phyloP scores from a whole-genome alignment of 495 filamentous ascomycete species.

The Penicillium bovifimosum region DNA sequence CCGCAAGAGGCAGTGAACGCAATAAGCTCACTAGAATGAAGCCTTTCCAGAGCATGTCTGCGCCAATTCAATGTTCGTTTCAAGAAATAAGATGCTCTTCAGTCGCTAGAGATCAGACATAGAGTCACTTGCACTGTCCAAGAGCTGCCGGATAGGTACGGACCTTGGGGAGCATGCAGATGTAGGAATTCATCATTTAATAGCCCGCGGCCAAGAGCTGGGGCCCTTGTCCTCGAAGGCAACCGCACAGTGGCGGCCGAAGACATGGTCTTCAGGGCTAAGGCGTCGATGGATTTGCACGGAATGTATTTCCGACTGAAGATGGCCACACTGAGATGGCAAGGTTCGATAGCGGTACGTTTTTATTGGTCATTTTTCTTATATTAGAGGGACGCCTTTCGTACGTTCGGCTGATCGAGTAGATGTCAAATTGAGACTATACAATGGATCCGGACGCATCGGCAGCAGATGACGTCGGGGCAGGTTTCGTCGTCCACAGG shows the following conservation, averaged over 20 bases:
- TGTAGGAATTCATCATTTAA: not conserved
- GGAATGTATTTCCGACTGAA: not conserved
- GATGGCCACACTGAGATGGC: not conserved
- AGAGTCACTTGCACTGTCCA: not conserved
- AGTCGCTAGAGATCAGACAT: not conserved
- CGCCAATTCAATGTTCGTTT: not conserved
- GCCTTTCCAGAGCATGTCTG: slow-evolving; percentile 8
- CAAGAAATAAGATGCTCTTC: not conserved
- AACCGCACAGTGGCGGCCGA: not conserved
- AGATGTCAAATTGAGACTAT: not conserved
- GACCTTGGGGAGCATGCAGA: not conserved
- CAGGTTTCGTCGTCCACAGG: not conserved
- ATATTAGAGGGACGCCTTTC: not conserved
- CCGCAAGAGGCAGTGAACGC: slow-evolving; percentile 13
- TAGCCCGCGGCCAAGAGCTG: not conserved
- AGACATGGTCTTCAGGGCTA: not conserved
- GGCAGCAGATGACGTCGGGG: slow-evolving; percentile 1
- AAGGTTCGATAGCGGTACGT: not conserved
- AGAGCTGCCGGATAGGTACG: not conserved
- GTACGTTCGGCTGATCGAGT: not conserved
- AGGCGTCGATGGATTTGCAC: not conserved
- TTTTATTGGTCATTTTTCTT: not conserved
- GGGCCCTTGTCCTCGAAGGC: not conserved
- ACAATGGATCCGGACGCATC: not conserved
- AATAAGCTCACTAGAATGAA: slow-evolving; percentile 12